These are phyloP conservation scores for Scutellaria baicalensis DNA, from an alignment of 257 asterid genomes.

Conservation along the genomic window DNA sequence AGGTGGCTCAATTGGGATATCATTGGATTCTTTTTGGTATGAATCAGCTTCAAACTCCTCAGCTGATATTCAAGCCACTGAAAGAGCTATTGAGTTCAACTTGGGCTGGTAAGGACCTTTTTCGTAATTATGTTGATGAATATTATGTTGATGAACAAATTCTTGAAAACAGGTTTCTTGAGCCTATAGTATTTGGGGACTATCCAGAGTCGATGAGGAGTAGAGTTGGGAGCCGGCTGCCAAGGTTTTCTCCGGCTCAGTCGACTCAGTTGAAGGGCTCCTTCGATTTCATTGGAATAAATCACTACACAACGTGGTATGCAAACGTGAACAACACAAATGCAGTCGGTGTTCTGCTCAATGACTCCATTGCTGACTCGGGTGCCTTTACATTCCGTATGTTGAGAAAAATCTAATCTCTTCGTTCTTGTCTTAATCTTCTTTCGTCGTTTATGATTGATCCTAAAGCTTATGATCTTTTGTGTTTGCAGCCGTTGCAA, in stretches of 20 bases:
- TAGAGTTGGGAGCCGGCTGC: constrained; percentile 57
- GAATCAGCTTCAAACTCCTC: constrained; percentile 44
- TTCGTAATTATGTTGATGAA: neutral
- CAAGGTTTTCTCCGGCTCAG: constrained; percentile 42
- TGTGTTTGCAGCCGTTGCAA: constrained; percentile 20
- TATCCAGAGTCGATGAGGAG: constrained; percentile 67
- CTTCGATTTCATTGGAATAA: constrained; percentile 80
- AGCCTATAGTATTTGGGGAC: constrained; percentile 68
- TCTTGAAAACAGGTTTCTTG: constrained; percentile 51
- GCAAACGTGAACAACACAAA: constrained; percentile 38
- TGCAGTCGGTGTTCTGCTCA: constrained; percentile 41
- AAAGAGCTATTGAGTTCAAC: constrained; percentile 66
- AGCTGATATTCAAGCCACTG: constrained; percentile 49
- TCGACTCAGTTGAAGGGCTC: constrained; percentile 54
- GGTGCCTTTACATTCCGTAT: constrained; percentile 59
- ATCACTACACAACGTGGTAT: constrained; percentile 89
- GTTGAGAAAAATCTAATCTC: no score
- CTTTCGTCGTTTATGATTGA: neutral
- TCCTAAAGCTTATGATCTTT: neutral
- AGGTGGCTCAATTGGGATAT: constrained; percentile 61
- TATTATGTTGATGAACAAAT: neutral
- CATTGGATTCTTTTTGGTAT: constrained; percentile 65
- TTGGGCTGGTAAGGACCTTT: constrained; percentile 61
- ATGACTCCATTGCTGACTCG: constrained; percentile 57
- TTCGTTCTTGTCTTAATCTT: neutral